A percentile compares a stretch with the other conserved stretches of the same genome.
Evolutionary conservation across 202 grass and related monocot genomes (phyloP).

Genomic region (Carex arenaria): DNA sequence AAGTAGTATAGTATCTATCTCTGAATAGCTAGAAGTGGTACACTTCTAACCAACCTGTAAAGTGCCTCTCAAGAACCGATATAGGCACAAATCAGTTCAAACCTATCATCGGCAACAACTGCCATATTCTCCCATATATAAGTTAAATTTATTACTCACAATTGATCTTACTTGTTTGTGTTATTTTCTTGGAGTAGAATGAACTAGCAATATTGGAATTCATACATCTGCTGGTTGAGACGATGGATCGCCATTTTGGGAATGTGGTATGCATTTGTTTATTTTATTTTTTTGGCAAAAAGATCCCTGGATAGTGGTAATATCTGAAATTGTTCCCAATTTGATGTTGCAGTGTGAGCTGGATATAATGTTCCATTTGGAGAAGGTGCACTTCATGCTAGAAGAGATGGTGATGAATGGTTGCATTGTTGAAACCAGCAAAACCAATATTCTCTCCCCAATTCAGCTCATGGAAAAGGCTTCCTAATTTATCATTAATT

Average conservation of each 20-base stretch:
- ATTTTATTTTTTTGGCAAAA: neutral
- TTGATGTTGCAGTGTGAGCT: conserved; percentile 59
- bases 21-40: neutral
- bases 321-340: neutral
- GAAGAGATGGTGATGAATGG: conserved; percentile 99
- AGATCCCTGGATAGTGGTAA: neutral
- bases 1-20: neutral
- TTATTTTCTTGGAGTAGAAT: conserved; percentile 47
- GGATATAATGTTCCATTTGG: conserved; percentile 97
- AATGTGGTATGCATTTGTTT: conserved; percentile 60
- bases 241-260: conserved; percentile 95
- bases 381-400: conserved; percentile 98
- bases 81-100: neutral
- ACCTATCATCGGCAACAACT: neutral
- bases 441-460: conserved; percentile 82
- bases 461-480: conserved; percentile 92
- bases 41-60: too few species aligned
- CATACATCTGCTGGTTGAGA: conserved; percentile 97
- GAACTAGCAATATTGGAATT: conserved; percentile 93
- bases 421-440: conserved; percentile 90
- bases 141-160: neutral
- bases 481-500: conserved; percentile 33
- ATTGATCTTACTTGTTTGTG: neutral
- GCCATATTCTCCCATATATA: neutral
- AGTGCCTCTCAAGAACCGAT: neutral